Conservation (phyloP, 2,329 filamentous ascomycete genomes). For the Xylaria sp. region DNA sequence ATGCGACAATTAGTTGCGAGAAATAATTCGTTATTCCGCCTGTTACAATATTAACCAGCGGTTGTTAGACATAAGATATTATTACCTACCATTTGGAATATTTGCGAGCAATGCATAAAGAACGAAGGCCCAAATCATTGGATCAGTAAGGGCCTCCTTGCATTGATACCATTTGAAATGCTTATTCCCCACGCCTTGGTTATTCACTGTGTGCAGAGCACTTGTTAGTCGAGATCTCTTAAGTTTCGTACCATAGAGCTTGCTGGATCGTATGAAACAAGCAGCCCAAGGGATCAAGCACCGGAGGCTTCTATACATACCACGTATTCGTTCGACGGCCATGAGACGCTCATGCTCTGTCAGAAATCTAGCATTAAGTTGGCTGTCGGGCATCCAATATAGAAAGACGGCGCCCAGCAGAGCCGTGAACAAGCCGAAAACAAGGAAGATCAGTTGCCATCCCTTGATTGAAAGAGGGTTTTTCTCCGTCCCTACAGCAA, state of each 20-base stretch:
- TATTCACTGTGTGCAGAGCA: slow-evolving; percentile 55
- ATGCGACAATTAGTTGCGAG: slow-evolving; percentile 58
- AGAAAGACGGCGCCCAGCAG: slow-evolving; percentile 59
- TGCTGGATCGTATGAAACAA: no score
- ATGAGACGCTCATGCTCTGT: slow-evolving; percentile 68
- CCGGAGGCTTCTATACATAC: no score
- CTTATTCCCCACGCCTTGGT: slow-evolving; percentile 75
- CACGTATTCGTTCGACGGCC: slow-evolving; percentile 61
- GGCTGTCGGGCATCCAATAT: slow-evolving; percentile 58
- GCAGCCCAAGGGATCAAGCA: no score
- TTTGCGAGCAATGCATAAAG: slow-evolving; percentile 49
- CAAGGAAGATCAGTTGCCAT: slow-evolving; percentile 72
- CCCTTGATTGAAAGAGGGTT: slow-evolving; percentile 60
- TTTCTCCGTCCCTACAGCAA: slow-evolving; percentile 59
- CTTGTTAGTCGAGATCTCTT: no score
- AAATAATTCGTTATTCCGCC: slow-evolving; percentile 53
- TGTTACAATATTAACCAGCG: slow-evolving; percentile 22
- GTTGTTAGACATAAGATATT: neutral
- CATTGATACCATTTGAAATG: slow-evolving; percentile 73
- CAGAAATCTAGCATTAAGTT: slow-evolving; percentile 56
- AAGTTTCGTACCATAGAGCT: no score
- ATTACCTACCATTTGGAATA: slow-evolving; percentile 51
- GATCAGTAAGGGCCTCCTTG: slow-evolving; percentile 51
- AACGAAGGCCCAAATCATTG: slow-evolving; percentile 52
- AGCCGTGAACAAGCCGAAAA: slow-evolving; percentile 63